Evolutionary conservation across 1,284 basidiomycete species (phyloP), one percentile per base, ranked within the genome.

Genomic region (Cryptococcus sp.): DNA sequence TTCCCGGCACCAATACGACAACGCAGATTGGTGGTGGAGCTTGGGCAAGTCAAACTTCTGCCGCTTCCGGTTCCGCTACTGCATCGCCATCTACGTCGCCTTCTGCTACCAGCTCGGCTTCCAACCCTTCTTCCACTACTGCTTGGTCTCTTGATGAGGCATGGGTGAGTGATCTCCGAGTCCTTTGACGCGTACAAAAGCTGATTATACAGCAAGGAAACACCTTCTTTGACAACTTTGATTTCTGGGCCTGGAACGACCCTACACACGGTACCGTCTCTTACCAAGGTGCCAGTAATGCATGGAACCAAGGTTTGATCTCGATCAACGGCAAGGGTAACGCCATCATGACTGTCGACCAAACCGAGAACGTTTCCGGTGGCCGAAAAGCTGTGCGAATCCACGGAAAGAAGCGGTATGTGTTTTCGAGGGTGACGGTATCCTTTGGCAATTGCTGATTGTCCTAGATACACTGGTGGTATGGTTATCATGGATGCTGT

Each of bases 331-430:
- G 67, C 21, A 80, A 78, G 13, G 86, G 87, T 18, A 81, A 88
- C 70, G 85, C 85, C 13, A 74, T 93, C 56, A 88, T 94, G 85
- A 79, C 82, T 44, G 84, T 91, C 39, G 88, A 91, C 67, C 89
- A 87, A 4, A 91, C 88, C 5, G 78, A 83, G 5, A 79, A 76
- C 24, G 84, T 93, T 32, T 63, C 78, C 13, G 80, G 69, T 40
- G 84, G 80, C 46, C 82, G 91, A 53, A 81, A 84, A 70, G 85
- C 85, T 60, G 80, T 93, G 40, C 83, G 90, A 51, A 85, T 93
- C 49, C 83, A 83, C 49, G 85, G 86, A 0, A 76, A 84, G 46
- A 60, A 50, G 48, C 53, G 62, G 55, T 65, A 46, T 49, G 60
- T 53, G 4, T 28, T 5, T 28, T 28, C n/a, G n/a, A 28, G 36